Evolutionary conservation across 2,329 filamentous ascomycete species (phyloP).

Genomic region (Aspergillus udagawae): DNA sequence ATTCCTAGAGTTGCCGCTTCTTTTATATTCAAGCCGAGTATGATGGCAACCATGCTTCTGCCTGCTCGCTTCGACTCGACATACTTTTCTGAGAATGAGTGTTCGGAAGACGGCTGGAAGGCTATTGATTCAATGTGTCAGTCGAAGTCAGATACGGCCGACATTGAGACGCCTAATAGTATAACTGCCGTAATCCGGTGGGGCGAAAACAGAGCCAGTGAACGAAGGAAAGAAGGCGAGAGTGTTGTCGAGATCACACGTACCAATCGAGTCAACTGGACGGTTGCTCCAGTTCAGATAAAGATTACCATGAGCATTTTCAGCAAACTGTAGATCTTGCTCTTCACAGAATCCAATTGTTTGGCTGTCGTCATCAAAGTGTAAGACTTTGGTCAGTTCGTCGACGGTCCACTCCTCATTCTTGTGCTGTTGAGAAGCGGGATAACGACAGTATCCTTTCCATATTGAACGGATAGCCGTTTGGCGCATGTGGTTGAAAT

Average conservation of each 20-base stretch:
- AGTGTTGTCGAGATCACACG: slow-evolving; percentile 19
- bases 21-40: slow-evolving; percentile 53
- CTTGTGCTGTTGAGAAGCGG: slow-evolving; percentile 45
- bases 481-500: slow-evolving; percentile 57
- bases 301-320: slow-evolving; percentile 42
- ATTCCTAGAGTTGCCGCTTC: slow-evolving; percentile 49
- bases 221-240: slow-evolving; percentile 16
- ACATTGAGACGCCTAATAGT: background rate
- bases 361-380: slow-evolving; percentile 54
- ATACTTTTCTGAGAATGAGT: slow-evolving; percentile 50
- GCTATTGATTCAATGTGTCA: slow-evolving; percentile 25
- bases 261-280: slow-evolving; percentile 47
- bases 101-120: slow-evolving; percentile 44
- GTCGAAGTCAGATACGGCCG: slow-evolving; percentile 5
- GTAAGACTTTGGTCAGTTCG: slow-evolving; percentile 49
- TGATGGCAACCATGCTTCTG: slow-evolving; percentile 53
- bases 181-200: background rate
- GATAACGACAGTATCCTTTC: slow-evolving; percentile 48
- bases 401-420: slow-evolving; percentile 56
- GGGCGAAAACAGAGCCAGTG: slow-evolving; percentile 1
- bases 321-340: slow-evolving; percentile 50
- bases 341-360: slow-evolving; percentile 51
- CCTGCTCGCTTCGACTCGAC: slow-evolving; percentile 58
- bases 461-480: slow-evolving; percentile 54
- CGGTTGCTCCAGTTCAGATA: slow-evolving; percentile 50